Evolutionary conservation across 768 basidiomycete genomes (phyloP), one percentile per base, ranked within the genome.

Genomic region (Agaricus subrufescens): DNA sequence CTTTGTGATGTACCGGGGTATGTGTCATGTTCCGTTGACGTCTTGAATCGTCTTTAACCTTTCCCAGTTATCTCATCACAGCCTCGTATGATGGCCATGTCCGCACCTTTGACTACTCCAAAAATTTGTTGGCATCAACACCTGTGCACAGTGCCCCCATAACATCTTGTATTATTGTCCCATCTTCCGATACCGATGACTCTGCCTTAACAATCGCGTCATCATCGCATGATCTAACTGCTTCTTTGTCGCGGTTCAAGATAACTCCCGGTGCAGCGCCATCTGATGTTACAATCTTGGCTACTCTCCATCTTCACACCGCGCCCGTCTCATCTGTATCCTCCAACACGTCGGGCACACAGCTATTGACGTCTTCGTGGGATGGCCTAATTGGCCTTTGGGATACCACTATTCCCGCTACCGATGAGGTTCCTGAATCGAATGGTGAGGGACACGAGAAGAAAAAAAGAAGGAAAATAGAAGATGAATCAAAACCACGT

Each of bases 51-150:
- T 46, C 51, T 26, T 40, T 9, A 6, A 6, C 23, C 39, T n/a
- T 23, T 23, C 51, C 3, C 54, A 92, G 90, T 39, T 75, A 83
- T 58, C 84, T 94, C 65, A 60, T 93, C 3, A 89, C 91, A 0
- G 83, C 84, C 0, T 90, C 91, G 3, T 95, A 95, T 60, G 94
- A 94, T 60, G 88, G 87, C 12, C 75, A 78, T 51, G 61, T 94
- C 47, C 86, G 91, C 47, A 67, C 84, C 0, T 94, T 92, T 65
- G 82, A 90, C 65, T 82, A 86, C 53, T 81, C 86, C 11, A 79
- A 87, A 70, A 77, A 80, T 4, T 62, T 83, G 6, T 66, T 83
- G 1, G 74, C 76, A 44, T 78, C 77, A 25, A 68, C 79, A 27
- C 61, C 69, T 5, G 73, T 78, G 0, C 91, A 93, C 68, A 62